Base-by-base conservation (phyloP, 805 yeast genomes). In the Metschnikowia continentalis region DNA sequence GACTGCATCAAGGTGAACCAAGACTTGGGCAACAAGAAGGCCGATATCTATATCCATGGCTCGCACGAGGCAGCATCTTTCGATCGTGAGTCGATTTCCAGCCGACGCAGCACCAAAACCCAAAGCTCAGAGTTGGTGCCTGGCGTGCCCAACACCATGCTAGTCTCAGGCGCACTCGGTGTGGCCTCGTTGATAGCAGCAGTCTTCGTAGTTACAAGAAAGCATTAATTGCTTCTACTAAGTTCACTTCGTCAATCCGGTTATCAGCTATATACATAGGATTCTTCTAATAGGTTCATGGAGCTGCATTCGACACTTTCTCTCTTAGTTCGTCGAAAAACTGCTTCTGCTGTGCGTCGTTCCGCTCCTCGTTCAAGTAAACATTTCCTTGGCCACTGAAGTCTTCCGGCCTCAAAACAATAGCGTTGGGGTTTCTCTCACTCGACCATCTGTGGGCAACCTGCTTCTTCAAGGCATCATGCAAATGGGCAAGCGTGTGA, bases 391-490 rank as follows among this genome's bases (percentile, higher is more conserved):
- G 49, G 37, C 86, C 81, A 32, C 68, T 72, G 61, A 81, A 86
- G 42, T 80, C 83, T 30, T 72, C 74, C 6, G 72, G 65, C 51
- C 81, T 71, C 57, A 88, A 72, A 54, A 83, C 81, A 50, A 88
- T 80, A 30, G 89, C 92, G 60, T 86, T 80, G n/a, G 94, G 90
- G 60, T 83, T 80, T 63, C 83, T 78, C 62, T 86, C 90, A 59
- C 79, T 80, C 56, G 70, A 77, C 62, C 71, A 70, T 58, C 75
- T 71, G 17, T 61, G 57, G 20, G 76, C 74, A 23, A 77, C 70
- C n/a, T 76, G 63, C 49, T 67, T 54, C 8, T 58, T 48, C 44
- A 81, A 66, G 48, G 74, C 75, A 0, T 58, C 49, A 50, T 68
- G 66, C 36, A 84, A 69, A 36, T 65, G 67, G 1, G 54, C 63